Evolutionary conservation across 2,329 filamentous ascomycete species (phyloP), one percentile per base, ranked within the genome.

Genomic region (Botrytis galanthina): DNA sequence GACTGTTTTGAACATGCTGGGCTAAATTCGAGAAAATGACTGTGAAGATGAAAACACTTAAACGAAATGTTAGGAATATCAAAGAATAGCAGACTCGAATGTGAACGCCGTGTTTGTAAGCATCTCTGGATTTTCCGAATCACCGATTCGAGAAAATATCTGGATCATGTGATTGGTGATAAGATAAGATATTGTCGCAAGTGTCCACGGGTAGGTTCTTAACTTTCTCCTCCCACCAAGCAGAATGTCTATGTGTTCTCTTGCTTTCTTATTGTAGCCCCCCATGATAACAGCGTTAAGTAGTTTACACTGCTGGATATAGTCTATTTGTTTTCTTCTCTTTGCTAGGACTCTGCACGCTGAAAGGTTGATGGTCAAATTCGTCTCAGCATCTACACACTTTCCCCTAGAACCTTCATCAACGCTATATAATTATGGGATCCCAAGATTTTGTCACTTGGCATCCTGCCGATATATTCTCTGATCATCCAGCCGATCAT

Each of bases 401-500:
- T 16, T 26, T 67, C 26, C 22, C 22, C 22, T 29, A 12, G 6
- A n/a, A 37, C 42, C n/a, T 29, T 54, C 26, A 26, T 39, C 39
- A 32, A 20, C 42, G n/a, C 14, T 12, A 14, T 44, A 48, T 54
- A 5, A 72, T 42, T 22, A 72, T 72, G 60, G 54, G 29, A 70
- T 75, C 75, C 42, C 68, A 75, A 73, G 54, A 66, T 70, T 37
- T 62, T 10, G 67, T 42, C 16, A 75, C 66, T 35, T 84, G 83
- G 83, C 75, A 82, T 75, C 83, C 82, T n/a, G 78, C 81, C 29
- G 76, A 78, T 74, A 78, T 82, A 7, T 76, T 80, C 62, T 77
- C 77, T 26, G 69, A 74, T 26, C 62, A 69, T 12, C 76, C 76
- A 18, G 71, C 60, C 35, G 22, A 64, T 18, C 79, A 79, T 46